Evolutionary conservation across 257 asterid genomes (phyloP).

Genomic region (Solanum clarkiae): DNA sequence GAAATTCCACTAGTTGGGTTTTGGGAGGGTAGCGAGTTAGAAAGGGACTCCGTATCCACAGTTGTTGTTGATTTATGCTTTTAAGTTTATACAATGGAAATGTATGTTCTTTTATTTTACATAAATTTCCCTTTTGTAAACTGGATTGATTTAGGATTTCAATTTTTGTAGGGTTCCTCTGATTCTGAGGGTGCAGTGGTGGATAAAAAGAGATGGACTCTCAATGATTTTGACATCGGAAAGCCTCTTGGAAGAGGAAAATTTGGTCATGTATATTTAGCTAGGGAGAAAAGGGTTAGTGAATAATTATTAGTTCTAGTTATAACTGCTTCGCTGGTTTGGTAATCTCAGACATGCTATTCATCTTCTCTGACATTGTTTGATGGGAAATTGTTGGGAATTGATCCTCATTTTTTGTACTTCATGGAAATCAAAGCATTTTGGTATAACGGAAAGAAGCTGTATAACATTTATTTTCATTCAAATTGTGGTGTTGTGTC

Average conservation of each 20-base stretch:
- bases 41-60: not conserved
- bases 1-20: too few species aligned
- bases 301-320: not conserved
- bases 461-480: not conserved
- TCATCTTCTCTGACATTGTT: not conserved
- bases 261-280: constrained; percentile 83
- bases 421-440: not conserved
- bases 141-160: not conserved
- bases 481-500: not conserved
- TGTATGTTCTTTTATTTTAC: not conserved
- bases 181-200: constrained; percentile 35
- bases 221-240: constrained; percentile 71
- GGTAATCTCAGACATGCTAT: not conserved
- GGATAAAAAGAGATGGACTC: constrained; percentile 65
- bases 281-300: constrained; percentile 73
- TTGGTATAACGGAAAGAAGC: not conserved
- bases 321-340: not conserved
- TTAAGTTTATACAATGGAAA: not conserved
- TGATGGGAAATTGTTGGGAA: not conserved
- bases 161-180: constrained; percentile 28
- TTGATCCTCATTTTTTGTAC: not conserved
- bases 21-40: too few species aligned
- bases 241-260: constrained; percentile 96
- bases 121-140: not conserved
- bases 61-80: not conserved